phyloP scores from a whole-genome alignment of 2,329 filamentous ascomycete genomes.

The Anthostomella pinea region DNA sequence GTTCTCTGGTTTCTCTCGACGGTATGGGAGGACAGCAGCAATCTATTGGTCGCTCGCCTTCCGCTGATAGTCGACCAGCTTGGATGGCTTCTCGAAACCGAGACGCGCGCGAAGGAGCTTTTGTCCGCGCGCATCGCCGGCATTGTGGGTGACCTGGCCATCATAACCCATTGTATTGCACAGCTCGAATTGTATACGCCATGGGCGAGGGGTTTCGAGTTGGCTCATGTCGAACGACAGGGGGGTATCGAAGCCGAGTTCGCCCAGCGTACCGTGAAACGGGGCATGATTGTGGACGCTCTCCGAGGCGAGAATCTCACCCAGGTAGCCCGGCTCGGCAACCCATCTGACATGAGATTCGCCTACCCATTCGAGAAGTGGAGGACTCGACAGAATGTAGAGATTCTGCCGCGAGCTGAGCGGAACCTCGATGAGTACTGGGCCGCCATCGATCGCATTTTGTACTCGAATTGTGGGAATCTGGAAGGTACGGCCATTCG shows the following conservation, averaged over 20 bases:
- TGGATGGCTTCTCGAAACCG: conserved; percentile 40
- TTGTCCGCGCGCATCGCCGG: conserved; percentile 36
- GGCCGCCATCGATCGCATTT: conserved; percentile 12
- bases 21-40: conserved; percentile 35
- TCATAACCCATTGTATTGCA: conserved; percentile 41
- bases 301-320: conserved; percentile 16
- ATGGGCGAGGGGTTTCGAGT: conserved; percentile 43
- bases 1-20: conserved; percentile 37
- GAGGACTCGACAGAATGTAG: conserved; percentile 19
- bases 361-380: conserved; percentile 34
- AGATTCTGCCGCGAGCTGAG: conserved; percentile 21
- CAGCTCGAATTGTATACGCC: conserved; percentile 48
- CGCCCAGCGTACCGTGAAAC: conserved; percentile 7
- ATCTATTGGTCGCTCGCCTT: conserved; percentile 33
- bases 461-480: conserved; percentile 17
- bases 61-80: conserved; percentile 45
- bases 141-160: conserved; percentile 43
- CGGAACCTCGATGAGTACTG: conserved; percentile 22
- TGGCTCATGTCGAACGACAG: conserved; percentile 19
- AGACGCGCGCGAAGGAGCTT: conserved; percentile 34
- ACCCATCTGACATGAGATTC: conserved; percentile 40
- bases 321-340: conserved; percentile 21
- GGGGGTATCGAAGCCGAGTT: conserved; percentile 29
- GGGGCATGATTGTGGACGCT: conserved; percentile 12
- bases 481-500: conserved; percentile 27